Conservation (phyloP, 805 yeast species). For the Priceomyces melissophilus region DNA sequence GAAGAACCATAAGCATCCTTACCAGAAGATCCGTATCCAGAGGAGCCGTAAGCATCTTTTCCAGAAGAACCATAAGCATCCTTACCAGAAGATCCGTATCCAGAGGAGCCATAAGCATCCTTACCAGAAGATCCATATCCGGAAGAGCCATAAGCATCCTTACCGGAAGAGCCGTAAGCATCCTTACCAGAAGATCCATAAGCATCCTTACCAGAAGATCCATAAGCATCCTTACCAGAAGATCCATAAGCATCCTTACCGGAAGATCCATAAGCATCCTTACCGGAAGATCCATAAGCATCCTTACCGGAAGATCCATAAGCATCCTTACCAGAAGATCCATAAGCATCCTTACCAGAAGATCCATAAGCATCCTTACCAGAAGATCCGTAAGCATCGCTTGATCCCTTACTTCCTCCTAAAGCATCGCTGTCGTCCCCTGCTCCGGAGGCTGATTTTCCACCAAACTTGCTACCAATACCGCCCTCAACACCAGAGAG, state of each 20-base stretch:
- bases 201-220: conserved; percentile 8
- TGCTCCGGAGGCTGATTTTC: conserved; percentile 5
- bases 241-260: conserved; percentile 8
- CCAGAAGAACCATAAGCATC: conserved; percentile 14
- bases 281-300: conserved; percentile 11
- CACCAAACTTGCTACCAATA: conserved; percentile 22
- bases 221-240: conserved; percentile 10
- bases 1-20: conserved; percentile 12
- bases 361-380: conserved; percentile 17
- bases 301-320: conserved; percentile 3
- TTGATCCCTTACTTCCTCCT: conserved; percentile 8
- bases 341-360: conserved; percentile 4
- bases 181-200: conserved; percentile 10
- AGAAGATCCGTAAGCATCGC: conserved; percentile 10
- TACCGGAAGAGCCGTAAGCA: conserved; percentile 13
- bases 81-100: conserved; percentile 7
- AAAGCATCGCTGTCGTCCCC: conserved; percentile 8
- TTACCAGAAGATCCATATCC: conserved; percentile 8
- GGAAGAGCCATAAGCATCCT: conserved; percentile 10
- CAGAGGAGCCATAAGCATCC: conserved; percentile 7
- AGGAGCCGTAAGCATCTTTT: conserved; percentile 9
- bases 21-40: conserved; percentile 8
- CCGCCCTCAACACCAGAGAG: conserved; percentile 28
- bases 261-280: conserved; percentile 15
- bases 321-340: neutral